Percentiles rank a stretch among this genome's conserved stretches.
Evolutionary conservation across 768 basidiomycete genomes (phyloP).

Genomic region (Tremella fuciformis): DNA sequence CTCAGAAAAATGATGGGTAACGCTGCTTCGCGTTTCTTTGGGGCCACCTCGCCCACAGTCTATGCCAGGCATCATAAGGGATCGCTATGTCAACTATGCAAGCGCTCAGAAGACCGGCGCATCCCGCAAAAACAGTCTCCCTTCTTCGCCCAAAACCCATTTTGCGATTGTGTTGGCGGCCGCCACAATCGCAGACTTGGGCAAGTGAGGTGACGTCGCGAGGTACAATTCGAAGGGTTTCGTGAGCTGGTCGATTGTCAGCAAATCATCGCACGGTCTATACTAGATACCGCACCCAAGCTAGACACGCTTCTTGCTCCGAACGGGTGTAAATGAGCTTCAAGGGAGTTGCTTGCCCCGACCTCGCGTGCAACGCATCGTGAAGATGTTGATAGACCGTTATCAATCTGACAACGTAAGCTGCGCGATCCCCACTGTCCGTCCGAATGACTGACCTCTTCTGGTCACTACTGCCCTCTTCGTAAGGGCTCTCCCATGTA

Average conservation of each 20-base stretch:
- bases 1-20: too few relatives aligned
- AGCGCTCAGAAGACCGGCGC: constrained; percentile 87
- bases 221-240: constrained; percentile 91
- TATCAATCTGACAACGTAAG: constrained; percentile 59
- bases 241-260: constrained; percentile 64
- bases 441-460: constrained; percentile 57
- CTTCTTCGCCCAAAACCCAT: constrained; percentile 90
- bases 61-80: too few relatives aligned
- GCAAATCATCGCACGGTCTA: neutral
- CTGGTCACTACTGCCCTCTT: constrained; percentile 58
- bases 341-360: constrained; percentile 68
- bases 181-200: constrained; percentile 81
- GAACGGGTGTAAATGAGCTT: constrained; percentile 86
- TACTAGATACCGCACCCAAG: constrained; percentile 69
- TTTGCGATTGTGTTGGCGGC: constrained; percentile 83
- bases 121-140: constrained; percentile 73
- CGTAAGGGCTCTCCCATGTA: constrained; percentile 80
- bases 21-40: too few relatives aligned
- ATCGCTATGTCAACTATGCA: too few relatives aligned
- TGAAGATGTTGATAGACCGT: constrained; percentile 84
- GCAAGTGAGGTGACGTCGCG: constrained; percentile 72
- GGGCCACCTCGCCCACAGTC: too few relatives aligned
- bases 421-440: neutral
- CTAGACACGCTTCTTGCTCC: constrained; percentile 82
- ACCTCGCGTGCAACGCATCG: constrained; percentile 85